Evolutionary conservation across 2,329 filamentous ascomycete genomes (phyloP).

Genomic region (Pezicula rhizophila): DNA sequence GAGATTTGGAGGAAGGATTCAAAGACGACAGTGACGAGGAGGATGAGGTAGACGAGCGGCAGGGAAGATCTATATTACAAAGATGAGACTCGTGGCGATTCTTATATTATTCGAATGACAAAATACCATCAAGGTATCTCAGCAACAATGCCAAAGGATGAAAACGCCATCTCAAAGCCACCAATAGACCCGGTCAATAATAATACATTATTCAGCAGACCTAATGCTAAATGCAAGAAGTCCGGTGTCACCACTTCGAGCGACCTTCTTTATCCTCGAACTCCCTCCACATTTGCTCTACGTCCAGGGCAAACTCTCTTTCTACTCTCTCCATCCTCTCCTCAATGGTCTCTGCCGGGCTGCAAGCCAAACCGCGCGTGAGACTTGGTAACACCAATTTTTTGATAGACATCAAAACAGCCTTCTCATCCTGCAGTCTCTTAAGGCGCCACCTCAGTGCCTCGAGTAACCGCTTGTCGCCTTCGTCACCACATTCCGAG

Average conservation of each 20-base stretch:
- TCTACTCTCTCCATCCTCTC: slow-evolving; percentile 12
- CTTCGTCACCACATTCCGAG: slow-evolving; percentile 14
- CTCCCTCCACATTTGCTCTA: slow-evolving; percentile 13
- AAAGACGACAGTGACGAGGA: slow-evolving; percentile 67
- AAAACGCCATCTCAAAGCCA: no score
- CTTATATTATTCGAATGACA: background rate
- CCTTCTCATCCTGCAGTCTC: slow-evolving; percentile 10
- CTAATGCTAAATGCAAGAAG: background rate
- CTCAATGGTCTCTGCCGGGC: slow-evolving; percentile 8
- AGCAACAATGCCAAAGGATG: background rate
- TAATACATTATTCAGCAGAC: background rate
- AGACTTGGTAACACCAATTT: slow-evolving; percentile 12
- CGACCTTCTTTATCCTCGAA: slow-evolving; percentile 25
- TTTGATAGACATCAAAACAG: slow-evolving; percentile 2
- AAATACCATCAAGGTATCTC: background rate
- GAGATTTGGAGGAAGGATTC: slow-evolving; percentile 74
- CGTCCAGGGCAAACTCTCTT: slow-evolving; percentile 12
- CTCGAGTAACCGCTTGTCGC: slow-evolving; percentile 1
- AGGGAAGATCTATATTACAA: slow-evolving; percentile 3
- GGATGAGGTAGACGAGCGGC: slow-evolving; percentile 9
- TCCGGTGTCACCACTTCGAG: slow-evolving; percentile 17
- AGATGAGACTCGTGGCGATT: slow-evolving; percentile 3
- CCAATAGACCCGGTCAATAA: background rate
- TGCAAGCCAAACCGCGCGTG: slow-evolving; percentile 11
- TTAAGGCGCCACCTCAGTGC: slow-evolving; percentile 8